Conservation (phyloP, 257 asterid species). For the Przewalskia tangutica region DNA sequence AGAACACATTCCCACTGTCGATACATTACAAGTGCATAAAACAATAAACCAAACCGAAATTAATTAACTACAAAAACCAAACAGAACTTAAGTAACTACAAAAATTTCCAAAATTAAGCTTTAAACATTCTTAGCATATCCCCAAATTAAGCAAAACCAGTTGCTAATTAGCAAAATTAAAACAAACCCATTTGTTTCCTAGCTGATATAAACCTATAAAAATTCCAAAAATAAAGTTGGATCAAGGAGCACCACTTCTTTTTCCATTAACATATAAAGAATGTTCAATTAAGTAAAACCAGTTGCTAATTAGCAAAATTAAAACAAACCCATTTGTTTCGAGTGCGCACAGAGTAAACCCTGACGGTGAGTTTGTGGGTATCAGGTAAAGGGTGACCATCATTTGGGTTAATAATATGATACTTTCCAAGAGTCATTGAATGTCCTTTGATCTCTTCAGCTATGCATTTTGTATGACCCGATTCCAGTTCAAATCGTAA, state of each 20-base stretch:
- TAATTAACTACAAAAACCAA: not conserved
- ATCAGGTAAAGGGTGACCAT: slow-evolving; percentile 72
- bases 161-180: too few relatives aligned
- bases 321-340: too few relatives aligned
- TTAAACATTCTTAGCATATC: not conserved
- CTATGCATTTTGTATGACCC: slow-evolving; percentile 82
- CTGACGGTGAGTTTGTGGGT: slow-evolving; percentile 80
- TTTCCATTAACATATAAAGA: not conserved
- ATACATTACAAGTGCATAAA: not conserved
- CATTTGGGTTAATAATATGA: slow-evolving; percentile 61
- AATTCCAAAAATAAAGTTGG: too few relatives aligned
- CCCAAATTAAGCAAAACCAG: not conserved
- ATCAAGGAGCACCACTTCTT: too few relatives aligned
- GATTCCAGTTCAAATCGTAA: slow-evolving; percentile 80
- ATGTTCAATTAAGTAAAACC: not conserved
- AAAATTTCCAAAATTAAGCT: not conserved
- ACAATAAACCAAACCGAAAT: not conserved
- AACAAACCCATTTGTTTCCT: too few relatives aligned
- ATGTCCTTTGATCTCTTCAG: slow-evolving; percentile 79
- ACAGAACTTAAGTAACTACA: not conserved
- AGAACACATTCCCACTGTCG: too few relatives aligned
- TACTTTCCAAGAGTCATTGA: slow-evolving; percentile 93
- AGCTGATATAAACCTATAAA: too few relatives aligned
- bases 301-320: not conserved
- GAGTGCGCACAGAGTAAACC: too few relatives aligned